Evolutionary conservation across 495 filamentous ascomycete genomes (phyloP).

Genomic region (Neurospora sp.): DNA sequence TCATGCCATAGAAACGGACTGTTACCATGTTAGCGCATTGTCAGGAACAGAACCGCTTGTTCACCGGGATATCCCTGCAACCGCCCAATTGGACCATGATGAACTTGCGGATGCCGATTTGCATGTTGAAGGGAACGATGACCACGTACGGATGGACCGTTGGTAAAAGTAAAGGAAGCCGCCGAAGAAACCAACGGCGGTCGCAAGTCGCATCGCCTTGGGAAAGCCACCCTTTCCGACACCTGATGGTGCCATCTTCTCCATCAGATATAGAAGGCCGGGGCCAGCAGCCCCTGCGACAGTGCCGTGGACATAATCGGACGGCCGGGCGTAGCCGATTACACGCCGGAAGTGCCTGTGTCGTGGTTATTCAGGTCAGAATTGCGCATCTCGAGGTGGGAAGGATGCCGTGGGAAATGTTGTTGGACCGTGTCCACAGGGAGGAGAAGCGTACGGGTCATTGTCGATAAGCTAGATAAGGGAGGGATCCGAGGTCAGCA

Average conservation of each 20-base stretch:
- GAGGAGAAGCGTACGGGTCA: slow-evolving; percentile 69
- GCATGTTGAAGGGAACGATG: neutral
- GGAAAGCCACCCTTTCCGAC: slow-evolving; percentile 72
- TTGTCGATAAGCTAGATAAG: slow-evolving; percentile 77
- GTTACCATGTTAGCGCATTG: slow-evolving; percentile 5
- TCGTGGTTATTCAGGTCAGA: slow-evolving; percentile 16
- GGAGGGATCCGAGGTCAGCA: neutral
- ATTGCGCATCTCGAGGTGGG: neutral
- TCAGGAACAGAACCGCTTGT: neutral
- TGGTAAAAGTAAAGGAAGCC: slow-evolving; percentile 76
- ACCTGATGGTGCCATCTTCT: slow-evolving; percentile 70
- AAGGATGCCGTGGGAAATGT: neutral
- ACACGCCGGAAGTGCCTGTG: slow-evolving; percentile 83
- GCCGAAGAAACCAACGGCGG: slow-evolving; percentile 57
- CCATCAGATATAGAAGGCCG: slow-evolving; percentile 62
- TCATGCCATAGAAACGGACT: slow-evolving; percentile 91
- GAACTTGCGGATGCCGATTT: neutral
- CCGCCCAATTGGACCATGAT: neutral
- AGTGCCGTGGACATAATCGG: slow-evolving; percentile 66
- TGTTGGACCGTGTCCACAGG: neutral
- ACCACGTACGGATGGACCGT: slow-evolving; percentile 46
- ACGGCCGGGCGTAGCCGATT: slow-evolving; percentile 69
- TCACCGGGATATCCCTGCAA: neutral
- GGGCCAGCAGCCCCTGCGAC: slow-evolving; percentile 59
- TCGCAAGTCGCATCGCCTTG: slow-evolving; percentile 67